Conservation (phyloP, 139 green algal genomes). For the Diplosphaera chodatii region DNA sequence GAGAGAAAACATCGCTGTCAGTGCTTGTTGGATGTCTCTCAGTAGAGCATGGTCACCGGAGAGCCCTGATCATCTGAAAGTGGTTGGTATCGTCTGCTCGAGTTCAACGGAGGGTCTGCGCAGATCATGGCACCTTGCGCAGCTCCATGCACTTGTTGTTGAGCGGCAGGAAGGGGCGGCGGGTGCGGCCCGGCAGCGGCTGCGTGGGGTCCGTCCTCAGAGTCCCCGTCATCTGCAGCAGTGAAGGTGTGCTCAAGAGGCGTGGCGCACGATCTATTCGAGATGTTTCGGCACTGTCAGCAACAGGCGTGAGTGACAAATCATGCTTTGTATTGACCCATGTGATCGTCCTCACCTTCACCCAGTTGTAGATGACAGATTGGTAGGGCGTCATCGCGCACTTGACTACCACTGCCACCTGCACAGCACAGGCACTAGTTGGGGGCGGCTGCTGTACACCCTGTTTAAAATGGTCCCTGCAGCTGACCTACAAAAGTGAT, state of each 20-base stretch:
- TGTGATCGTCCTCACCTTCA: constrained; percentile 38
- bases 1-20: background rate
- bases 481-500: too few relatives aligned
- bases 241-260: too few relatives aligned
- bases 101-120: too few relatives aligned
- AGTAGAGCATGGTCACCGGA: too few relatives aligned
- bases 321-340: too few relatives aligned
- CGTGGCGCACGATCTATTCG: too few relatives aligned
- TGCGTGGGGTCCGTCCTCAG: constrained; percentile 71
- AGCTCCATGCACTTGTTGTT: constrained; percentile 96
- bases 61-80: background rate
- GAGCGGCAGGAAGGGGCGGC: constrained; percentile 59
- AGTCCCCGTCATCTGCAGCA: constrained; percentile 49
- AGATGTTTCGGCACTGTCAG: too few relatives aligned
- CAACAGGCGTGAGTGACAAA: too few relatives aligned
- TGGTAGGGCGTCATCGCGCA: constrained; percentile 75
- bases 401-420: constrained; percentile 53
- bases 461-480: too few relatives aligned
- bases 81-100: too few relatives aligned
- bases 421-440: background rate
- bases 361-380: constrained; percentile 82
- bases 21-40: too few relatives aligned
- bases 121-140: constrained; percentile 58
- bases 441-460: too few relatives aligned
- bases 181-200: constrained; percentile 33